Base-by-base conservation (phyloP, 179 eudicot species). In the Beta macrorhiza region DNA sequence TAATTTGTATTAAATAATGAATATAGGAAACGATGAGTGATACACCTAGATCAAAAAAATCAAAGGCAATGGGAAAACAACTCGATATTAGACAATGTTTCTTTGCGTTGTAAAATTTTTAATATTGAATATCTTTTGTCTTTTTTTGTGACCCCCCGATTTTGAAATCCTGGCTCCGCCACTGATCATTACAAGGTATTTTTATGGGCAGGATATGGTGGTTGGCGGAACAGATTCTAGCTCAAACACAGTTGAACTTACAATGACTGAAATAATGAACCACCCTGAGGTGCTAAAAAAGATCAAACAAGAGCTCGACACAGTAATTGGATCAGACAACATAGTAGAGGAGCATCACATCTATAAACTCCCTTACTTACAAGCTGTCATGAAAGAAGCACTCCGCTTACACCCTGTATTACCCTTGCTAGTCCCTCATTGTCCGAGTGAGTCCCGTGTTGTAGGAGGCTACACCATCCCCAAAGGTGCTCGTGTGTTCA, bases 181-280 rank as follows among this genome's bases (percentile, higher is more conserved):
- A 29, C 32, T 29, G 32, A 29, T 29, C 42, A 37, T 37, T 37
- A 37, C 42, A 37, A 37, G 42, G 42, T 37, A 37, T 37, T 37
- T 2, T 7, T 74, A 74, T 61, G 70, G 20, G 19, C 83, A 91
- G 92, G 92, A 92, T 72, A 86, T 90, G 91, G 90, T 93, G 47
- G 87, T 87, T 1, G 97, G 91, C 1, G 95, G 93, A 14, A 87
- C 95, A 2, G 95, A 93, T 61, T 90, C 94, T 0, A 86, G 87
- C 20, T 87, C 93, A 17, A 91, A 79, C 85, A 81, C 97, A 12
- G 65, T 86, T 0, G 94, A 91, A 82, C 90, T 84, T 13, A 85
- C 92, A 65, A 83, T 90, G 89, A 84, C 87, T 0, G 92, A 92
- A 82, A 80, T 92, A 75, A 61, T 92, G 67, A 82, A 84, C 58